A percentile compares a stretch with the other conserved stretches of the same genome.
These are phyloP conservation scores for Thamnidium elegans DNA, from an alignment of 192 early-diverging fungal species.

Conservation along the genomic window DNA sequence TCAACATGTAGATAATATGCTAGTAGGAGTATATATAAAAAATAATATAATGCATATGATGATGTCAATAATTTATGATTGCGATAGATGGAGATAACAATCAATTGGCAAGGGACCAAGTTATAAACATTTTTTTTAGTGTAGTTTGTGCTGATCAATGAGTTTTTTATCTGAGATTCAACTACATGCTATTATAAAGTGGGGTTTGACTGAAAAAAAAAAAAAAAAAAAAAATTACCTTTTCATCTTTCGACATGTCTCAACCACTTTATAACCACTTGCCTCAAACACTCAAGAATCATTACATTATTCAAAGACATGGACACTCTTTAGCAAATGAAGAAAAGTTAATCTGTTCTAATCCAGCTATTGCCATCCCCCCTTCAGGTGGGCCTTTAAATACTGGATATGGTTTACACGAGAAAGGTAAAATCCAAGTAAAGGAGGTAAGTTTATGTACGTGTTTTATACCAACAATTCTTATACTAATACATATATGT, in stretches of 20 bases:
- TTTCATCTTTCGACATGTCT: conserved; percentile 1
- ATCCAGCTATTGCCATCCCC: conserved; percentile 50
- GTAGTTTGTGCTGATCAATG: no score
- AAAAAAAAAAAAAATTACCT: neutral
- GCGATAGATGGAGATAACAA: no score
- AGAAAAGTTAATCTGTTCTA: conserved; percentile 48
- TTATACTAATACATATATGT: neutral
- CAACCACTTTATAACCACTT: conserved; percentile 22
- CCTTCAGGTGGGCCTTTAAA: conserved; percentile 43
- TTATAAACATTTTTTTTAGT: no score
- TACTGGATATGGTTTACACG: conserved; percentile 50
- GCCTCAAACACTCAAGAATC: conserved; percentile 30
- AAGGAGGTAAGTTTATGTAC: conserved; percentile 26
- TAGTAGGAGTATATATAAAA: no score
- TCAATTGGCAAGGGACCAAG: no score
- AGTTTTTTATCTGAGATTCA: no score
- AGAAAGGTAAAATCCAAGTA: conserved; percentile 49
- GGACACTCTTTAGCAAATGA: conserved; percentile 58
- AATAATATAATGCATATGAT: no score
- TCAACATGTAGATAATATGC: no score
- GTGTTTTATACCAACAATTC: neutral
- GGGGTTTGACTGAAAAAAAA: no score
- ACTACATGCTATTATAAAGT: no score
- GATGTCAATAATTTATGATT: no score
- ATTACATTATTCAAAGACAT: conserved; percentile 51